Conservation (phyloP, 345 rosid species). For the Euphorbia lathyris region DNA sequence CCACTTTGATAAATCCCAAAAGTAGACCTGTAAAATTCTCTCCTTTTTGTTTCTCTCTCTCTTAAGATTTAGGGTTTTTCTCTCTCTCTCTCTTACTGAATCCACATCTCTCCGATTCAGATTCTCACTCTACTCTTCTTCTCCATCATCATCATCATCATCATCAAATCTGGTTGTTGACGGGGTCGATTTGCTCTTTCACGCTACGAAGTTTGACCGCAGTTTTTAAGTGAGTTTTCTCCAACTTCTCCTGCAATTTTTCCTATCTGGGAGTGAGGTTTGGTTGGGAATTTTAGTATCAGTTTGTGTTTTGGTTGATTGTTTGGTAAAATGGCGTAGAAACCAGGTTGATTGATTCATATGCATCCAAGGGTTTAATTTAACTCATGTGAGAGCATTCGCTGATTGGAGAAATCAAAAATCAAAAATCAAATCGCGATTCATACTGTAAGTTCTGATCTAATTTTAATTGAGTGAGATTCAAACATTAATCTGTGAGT, state of each 20-base stretch:
- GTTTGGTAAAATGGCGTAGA: slow-evolving; percentile 37
- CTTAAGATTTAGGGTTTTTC: slow-evolving; percentile 20
- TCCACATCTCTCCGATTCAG: slow-evolving; percentile 21
- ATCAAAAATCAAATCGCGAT: slow-evolving; percentile 10
- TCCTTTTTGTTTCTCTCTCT: slow-evolving; percentile 1
- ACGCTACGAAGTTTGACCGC: neutral
- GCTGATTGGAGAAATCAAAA: too few species aligned
- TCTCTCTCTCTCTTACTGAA: slow-evolving; percentile 20
- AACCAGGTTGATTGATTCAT: too few species aligned
- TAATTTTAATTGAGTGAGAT: neutral
- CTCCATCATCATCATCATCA: too few species aligned
- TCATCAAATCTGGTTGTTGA: slow-evolving; percentile 1
- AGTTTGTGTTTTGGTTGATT: slow-evolving; percentile 9
- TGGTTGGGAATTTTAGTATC: slow-evolving; percentile 22
- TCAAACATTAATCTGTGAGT: slow-evolving; percentile 3
- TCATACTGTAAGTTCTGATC: neutral
- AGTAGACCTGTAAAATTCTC: neutral
- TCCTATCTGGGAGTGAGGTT: neutral
- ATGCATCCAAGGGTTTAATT: too few species aligned
- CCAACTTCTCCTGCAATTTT: slow-evolving; percentile 5
- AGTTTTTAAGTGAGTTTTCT: slow-evolving; percentile 28
- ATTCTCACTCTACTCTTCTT: slow-evolving; percentile 18
- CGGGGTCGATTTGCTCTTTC: slow-evolving; percentile 17
- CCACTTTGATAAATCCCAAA: slow-evolving; percentile 36
- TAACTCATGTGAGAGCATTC: too few species aligned